Evolutionary conservation across 495 filamentous ascomycete species (phyloP).

Genomic region (Penicillium manginii): DNA sequence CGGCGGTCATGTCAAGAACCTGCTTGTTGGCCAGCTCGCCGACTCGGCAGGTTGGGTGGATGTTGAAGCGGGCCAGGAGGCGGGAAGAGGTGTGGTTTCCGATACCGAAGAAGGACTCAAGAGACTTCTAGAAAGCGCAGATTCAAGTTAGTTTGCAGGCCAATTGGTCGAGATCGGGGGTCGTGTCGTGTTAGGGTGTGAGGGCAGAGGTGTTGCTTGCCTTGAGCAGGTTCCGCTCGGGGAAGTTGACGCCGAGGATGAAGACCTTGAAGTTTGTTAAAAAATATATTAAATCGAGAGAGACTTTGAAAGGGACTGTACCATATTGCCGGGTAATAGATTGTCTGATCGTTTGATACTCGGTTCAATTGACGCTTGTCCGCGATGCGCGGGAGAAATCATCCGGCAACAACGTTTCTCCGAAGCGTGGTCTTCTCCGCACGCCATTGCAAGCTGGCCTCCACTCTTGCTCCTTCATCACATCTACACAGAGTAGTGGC

Average conservation of each 20-base stretch:
- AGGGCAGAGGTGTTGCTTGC: slow-evolving; percentile 47
- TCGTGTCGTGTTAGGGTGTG: slow-evolving; percentile 12
- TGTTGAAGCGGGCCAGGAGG: slow-evolving; percentile 83
- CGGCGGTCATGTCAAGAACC: slow-evolving; percentile 76
- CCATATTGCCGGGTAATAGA: slow-evolving; percentile 36
- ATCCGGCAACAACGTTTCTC: slow-evolving; percentile 42
- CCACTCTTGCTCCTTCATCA: slow-evolving; percentile 13
- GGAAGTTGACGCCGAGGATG: slow-evolving; percentile 84
- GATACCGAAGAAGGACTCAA: slow-evolving; percentile 89
- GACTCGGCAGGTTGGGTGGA: slow-evolving; percentile 79
- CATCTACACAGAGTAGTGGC: slow-evolving; percentile 19
- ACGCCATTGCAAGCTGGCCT: slow-evolving; percentile 51
- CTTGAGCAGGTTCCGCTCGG: slow-evolving; percentile 78
- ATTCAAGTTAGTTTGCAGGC: slow-evolving; percentile 19
- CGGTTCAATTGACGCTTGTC: slow-evolving; percentile 12
- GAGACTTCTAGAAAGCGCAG: slow-evolving; percentile 65
- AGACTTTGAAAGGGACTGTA: slow-evolving; percentile 13
- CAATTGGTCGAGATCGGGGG: slow-evolving; percentile 12
- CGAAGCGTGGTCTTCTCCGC: slow-evolving; percentile 35
- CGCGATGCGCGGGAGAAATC: slow-evolving; percentile 38
- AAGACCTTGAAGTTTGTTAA: slow-evolving; percentile 59
- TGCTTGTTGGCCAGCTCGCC: slow-evolving; percentile 71
- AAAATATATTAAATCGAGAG: background rate
- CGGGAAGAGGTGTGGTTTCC: slow-evolving; percentile 70
- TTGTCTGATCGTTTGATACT: slow-evolving; percentile 13